phyloP scores from a whole-genome alignment of 2,329 filamentous ascomycete genomes.

The Fusarium sarcochroum region DNA sequence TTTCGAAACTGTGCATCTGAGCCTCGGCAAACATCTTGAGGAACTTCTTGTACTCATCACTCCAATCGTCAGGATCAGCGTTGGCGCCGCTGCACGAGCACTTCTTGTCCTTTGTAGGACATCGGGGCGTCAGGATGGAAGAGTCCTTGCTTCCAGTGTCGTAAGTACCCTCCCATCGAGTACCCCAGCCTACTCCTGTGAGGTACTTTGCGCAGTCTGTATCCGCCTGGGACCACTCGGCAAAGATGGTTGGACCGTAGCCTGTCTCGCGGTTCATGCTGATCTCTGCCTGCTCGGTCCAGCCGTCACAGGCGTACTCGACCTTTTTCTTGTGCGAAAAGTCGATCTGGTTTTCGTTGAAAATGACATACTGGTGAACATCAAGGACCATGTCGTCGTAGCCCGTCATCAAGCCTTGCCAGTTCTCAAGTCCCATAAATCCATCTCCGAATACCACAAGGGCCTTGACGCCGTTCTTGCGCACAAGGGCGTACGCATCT shows the following conservation, averaged over 20 bases:
- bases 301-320: slow-evolving; percentile 87
- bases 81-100: slow-evolving; percentile 86
- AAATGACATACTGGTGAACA: slow-evolving; percentile 98
- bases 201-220: slow-evolving; percentile 91
- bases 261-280: slow-evolving; percentile 82
- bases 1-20: slow-evolving; percentile 95
- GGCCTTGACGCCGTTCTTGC: slow-evolving; percentile 80
- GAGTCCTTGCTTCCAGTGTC: slow-evolving; percentile 74
- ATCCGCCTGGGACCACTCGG: slow-evolving; percentile 98
- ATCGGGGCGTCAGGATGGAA: slow-evolving; percentile 78
- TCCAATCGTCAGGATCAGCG: slow-evolving; percentile 77
- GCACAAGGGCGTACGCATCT: slow-evolving; percentile 79
- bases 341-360: slow-evolving; percentile 89
- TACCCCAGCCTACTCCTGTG: slow-evolving; percentile 91
- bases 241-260: slow-evolving; percentile 94
- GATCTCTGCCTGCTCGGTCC: slow-evolving; percentile 82
- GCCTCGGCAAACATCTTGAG: slow-evolving; percentile 92
- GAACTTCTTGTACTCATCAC: slow-evolving; percentile 83
- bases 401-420: slow-evolving; percentile 85
- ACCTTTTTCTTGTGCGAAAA: slow-evolving; percentile 88
- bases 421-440: slow-evolving; percentile 91
- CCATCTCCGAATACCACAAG: slow-evolving; percentile 91
- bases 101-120: slow-evolving; percentile 73
- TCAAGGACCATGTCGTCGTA: slow-evolving; percentile 87
- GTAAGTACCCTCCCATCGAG: slow-evolving; percentile 91